Evolutionary conservation across 495 filamentous ascomycete genomes (phyloP), one percentile per base, ranked within the genome.

Genomic region (Neurospora africana): DNA sequence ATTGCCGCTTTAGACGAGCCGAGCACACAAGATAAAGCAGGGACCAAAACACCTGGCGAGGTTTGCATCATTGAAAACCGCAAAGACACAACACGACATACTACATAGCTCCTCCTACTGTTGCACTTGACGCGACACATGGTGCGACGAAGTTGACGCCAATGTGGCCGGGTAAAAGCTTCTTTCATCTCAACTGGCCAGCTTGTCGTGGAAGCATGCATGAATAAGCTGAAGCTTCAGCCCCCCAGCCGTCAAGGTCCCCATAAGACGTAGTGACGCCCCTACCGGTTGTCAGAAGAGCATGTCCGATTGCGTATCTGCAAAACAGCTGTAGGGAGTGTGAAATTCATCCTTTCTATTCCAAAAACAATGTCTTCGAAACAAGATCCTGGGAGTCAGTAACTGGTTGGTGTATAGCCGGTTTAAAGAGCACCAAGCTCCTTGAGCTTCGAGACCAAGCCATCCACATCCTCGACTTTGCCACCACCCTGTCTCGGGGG

Each of bases 391-490:
- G 35, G 27, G 17, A 17, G 8, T 40, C 27, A 30, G 23, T 15
- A 33, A 30, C 23, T 23, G 53, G 23, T 61, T 23, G 53, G 3
- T 17, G 53, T 30, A 61, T 33, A 30, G 30, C 37, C 65, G 2
- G 36, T 75, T 86, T 88, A 97, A 80, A 99, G 83, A 71, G 94
- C 96, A 71, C 95, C 95, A 73, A 99, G 83, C 82, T 98, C 95
- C 87, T 97, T 99, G 81, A 99, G 82, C 87, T 93, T 97, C 15
- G 86, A 82, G 76, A 99, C 90, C 81, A 99, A 85, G 8, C 95
- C 94, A 82, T 97, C 94, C 40, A 99, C 96, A 87, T 97, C 91
- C 78, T 95, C 93, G 39, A 98, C 96, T 87, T 97, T 98, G 73
- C 93, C 93, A 76, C 95, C 95, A 47, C 96, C 95, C 83, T 97